Evolutionary conservation across 306 rosid species (phyloP).

Genomic region (Sindora glabra): DNA sequence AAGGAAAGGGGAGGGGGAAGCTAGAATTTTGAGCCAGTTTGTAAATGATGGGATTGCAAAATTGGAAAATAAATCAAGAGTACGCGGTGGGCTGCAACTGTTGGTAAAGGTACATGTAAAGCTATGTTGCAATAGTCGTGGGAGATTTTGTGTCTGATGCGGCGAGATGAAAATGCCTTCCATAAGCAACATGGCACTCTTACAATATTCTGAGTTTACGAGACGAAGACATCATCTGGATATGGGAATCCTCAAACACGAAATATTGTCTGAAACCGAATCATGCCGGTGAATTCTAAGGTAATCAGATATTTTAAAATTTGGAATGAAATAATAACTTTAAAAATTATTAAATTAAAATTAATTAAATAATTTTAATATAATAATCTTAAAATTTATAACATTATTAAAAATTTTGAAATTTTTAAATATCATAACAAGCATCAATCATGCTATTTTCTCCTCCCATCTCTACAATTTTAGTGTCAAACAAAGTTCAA

Average conservation of each 20-base stretch:
- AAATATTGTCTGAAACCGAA: not conserved
- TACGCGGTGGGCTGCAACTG: slow-evolving; percentile 15
- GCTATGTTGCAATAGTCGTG: not conserved
- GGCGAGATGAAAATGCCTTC: slow-evolving; percentile 41
- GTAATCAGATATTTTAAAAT: too few species aligned
- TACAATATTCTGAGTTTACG: not conserved
- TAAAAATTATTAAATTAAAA: too few species aligned
- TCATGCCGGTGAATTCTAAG: too few species aligned
- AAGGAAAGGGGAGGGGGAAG: not conserved
- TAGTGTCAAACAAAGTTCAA: too few species aligned
- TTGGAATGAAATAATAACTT: too few species aligned
- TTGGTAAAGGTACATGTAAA: slow-evolving; percentile 23
- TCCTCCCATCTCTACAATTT: too few species aligned
- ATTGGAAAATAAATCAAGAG: too few species aligned
- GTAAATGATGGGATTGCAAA: not conserved
- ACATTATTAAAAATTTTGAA: too few species aligned
- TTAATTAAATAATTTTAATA: too few species aligned
- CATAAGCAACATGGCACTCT: not conserved
- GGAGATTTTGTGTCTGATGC: slow-evolving; percentile 22
- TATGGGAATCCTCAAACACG: not conserved
- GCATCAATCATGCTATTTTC: too few species aligned
- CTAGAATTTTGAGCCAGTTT: not conserved
- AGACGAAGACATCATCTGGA: not conserved
- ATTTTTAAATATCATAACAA: too few species aligned
- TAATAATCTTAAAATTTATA: too few species aligned